Evolutionary conservation across 2,329 filamentous ascomycete species (phyloP), one percentile per base, ranked within the genome.

Genomic region (Hymenoscyphus infarciens): DNA sequence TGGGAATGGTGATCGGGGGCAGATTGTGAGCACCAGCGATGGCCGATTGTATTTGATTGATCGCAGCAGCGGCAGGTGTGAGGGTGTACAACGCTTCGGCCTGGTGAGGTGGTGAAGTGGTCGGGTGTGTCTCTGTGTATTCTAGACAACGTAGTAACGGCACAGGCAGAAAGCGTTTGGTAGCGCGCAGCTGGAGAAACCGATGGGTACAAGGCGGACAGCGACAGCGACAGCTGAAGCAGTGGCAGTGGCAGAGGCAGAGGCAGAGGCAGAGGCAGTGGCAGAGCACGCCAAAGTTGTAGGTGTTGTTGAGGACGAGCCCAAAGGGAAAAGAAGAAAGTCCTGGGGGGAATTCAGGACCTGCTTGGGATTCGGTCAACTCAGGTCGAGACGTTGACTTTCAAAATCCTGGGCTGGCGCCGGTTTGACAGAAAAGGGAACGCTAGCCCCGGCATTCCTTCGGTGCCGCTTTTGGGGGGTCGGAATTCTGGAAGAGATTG

Each of bases 1-100:
- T 63, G 39, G 49, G 39, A 27, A 22, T 25, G 42, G 27, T 29
- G 59, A 39, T 25, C 64, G 54, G 31, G 45, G 56, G 39, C 19
- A 49, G n/a, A 49, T 49, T 49, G 19, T 22, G 42, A 49, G 42
- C 19, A 49, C 42, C 42, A 49, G 42, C 42, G 42, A 49, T 19
- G 42, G n/a, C 11, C 42, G 42, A 49, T 49, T 49, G 42, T 49
- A 49, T 25, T 22, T 49, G 42, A 49, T 49, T 49, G 42, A 49
- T 49, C 42, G 42, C 42, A 49, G 42, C 42, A 49, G 42, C 42
- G 19, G 42, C 19, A 49, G 42, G 42, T 49, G 42, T 49, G 19
- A 49, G 42, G 42, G 42, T 49, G 42, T 49, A 49, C 42, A 49
- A 49, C 42, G 42, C 42, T 49, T 49, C 42, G 42, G 42, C 42